Evolutionary conservation across 306 rosid species (phyloP), one percentile per base, ranked within the genome.

Genomic region (Mimosa pudica): DNA sequence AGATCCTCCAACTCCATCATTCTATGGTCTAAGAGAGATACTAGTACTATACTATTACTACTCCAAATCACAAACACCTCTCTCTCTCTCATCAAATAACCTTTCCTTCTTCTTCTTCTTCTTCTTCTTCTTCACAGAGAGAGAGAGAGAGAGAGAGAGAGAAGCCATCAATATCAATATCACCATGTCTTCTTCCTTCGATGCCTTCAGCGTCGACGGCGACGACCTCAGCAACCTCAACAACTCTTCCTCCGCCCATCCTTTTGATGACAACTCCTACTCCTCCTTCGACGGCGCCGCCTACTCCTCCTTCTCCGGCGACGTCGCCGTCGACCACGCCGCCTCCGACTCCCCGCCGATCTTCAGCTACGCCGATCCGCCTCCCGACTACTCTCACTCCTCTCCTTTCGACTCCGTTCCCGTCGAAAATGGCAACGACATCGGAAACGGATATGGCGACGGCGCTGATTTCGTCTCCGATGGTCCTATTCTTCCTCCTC

Each of bases 401-500:
- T 83, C 99, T 68, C 94, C 98, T 7, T 96, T 89, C 70, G 93
- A 86, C 69, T 70, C 94, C 20, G 84, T 79, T 57, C 88, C 80
- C 12, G 85, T 73, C 0, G 98, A 93, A 89, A 96, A 91, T 71
- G 97, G 96, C 10, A 91, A 89, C 66, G 91, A 84, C 10, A 89
- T 89, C 73, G 90, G 79, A 30, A 80, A 87, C 61, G 94, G 91
- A 44, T 82, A 83, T 44, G 88, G 74, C 8, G 96, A 90, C 13
- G 89, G 84, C 13, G 89, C 84, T 24, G 91, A 86, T 67, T 96
- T 96, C 73, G 84, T 74, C 10, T 88, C 98, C 2, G 98, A 93
- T 66, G 98, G 97, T 38, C 98, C 98, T 4, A 89, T 89, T 76
- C 96, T 96, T 70, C 98, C 97, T 17, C 93, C 92, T 10, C 99